Evolutionary conservation across 495 filamentous ascomycete genomes (phyloP).

Genomic region (Xylaria acuta): DNA sequence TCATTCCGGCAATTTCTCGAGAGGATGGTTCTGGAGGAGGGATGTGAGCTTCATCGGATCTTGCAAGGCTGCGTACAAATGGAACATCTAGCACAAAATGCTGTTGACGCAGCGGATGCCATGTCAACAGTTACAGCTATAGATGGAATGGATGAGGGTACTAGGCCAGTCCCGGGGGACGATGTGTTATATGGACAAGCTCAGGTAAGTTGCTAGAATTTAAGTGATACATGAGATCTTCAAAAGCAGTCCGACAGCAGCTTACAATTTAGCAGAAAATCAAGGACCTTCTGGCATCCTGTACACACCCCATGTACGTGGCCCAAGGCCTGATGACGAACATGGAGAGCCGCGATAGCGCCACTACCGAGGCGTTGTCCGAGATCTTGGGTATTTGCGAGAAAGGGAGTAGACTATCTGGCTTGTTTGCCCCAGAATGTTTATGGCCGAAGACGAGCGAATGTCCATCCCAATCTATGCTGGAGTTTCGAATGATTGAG

Average conservation of each 20-base stretch:
- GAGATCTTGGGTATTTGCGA: not conserved
- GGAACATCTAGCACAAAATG: slow-evolving; percentile 6
- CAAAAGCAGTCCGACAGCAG: not conserved
- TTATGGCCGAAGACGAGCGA: not conserved
- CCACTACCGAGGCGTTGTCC: not conserved
- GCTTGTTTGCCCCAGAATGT: not conserved
- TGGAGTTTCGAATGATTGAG: not conserved
- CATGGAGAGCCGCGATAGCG: slow-evolving; percentile 16
- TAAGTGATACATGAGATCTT: not conserved
- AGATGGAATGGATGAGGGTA: not conserved
- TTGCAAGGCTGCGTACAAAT: slow-evolving; percentile 8
- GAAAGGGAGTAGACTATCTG: not conserved
- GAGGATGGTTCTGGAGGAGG: not conserved
- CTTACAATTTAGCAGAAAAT: slow-evolving; percentile 8
- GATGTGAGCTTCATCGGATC: not conserved
- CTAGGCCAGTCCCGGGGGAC: not conserved
- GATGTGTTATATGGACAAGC: not conserved
- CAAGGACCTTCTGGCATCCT: slow-evolving; percentile 11
- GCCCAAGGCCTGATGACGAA: slow-evolving; percentile 18
- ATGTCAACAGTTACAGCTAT: not conserved
- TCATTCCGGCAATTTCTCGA: slow-evolving; percentile 13
- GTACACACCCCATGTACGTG: slow-evolving; percentile 15
- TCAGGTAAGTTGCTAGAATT: not conserved
- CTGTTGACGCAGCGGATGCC: slow-evolving; percentile 1
- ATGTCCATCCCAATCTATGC: not conserved